Conservation (phyloP, 768 basidiomycete genomes). For the Melanogaster broomeanus region DNA sequence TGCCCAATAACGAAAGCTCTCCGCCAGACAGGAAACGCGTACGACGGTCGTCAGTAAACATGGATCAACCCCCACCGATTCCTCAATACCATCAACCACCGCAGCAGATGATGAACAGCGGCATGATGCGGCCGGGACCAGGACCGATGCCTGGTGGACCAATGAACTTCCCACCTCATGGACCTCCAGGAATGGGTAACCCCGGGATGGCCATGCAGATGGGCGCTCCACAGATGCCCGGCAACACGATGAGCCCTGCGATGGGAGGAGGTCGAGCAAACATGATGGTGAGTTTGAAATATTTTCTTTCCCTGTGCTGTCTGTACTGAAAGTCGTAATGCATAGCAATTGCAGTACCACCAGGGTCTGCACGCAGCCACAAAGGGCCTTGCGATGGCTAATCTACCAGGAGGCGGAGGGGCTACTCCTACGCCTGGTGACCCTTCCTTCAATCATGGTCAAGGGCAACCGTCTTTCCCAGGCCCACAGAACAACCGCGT, state of each 20-base stretch:
- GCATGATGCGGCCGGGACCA: conserved; percentile 39
- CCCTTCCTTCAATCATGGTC: conserved; percentile 40
- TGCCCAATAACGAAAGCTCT: conserved; percentile 52
- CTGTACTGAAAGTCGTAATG: conserved; percentile 9
- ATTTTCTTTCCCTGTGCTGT: not conserved
- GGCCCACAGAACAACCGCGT: conserved; percentile 32
- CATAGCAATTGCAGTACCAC: conserved; percentile 36
- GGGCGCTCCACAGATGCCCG: conserved; percentile 32
- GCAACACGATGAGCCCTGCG: conserved; percentile 35
- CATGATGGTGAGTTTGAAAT: conserved; percentile 31
- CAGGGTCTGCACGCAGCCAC: conserved; percentile 40
- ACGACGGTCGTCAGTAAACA: conserved; percentile 48
- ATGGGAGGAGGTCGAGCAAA: conserved; percentile 35
- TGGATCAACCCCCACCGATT: conserved; percentile 43
- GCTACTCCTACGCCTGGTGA: conserved; percentile 49
- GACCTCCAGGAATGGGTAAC: conserved; percentile 32
- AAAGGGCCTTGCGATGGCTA: conserved; percentile 33
- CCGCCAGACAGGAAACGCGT: conserved; percentile 58
- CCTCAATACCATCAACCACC: conserved; percentile 36
- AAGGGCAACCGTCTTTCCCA: conserved; percentile 35
- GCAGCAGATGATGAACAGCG: conserved; percentile 41
- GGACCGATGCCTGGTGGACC: conserved; percentile 34
- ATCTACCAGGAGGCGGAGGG: conserved; percentile 33
- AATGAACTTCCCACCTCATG: conserved; percentile 36
- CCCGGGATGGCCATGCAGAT: conserved; percentile 35